A percentile compares a stretch with the other conserved stretches of the same genome.
Conservation (phyloP, 1,284 basidiomycete genomes). For the Gomphus bonarii region DNA sequence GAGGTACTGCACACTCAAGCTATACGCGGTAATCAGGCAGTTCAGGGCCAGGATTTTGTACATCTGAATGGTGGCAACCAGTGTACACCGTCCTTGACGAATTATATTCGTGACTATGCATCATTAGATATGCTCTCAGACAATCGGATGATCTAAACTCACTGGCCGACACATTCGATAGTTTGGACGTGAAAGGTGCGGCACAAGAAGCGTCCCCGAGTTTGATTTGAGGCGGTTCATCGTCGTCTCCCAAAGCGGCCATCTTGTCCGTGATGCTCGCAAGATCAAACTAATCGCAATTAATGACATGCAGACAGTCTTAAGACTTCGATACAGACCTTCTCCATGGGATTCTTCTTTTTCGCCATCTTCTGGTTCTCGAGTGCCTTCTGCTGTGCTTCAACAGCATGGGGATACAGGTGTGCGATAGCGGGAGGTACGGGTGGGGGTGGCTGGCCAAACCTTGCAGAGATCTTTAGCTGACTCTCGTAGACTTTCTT, state of each 20-base stretch:
- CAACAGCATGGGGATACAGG: constrained; percentile 81
- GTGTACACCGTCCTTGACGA: constrained; percentile 90
- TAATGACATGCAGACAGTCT: not conserved
- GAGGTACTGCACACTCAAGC: constrained; percentile 89
- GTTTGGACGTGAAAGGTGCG: constrained; percentile 92
- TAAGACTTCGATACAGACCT: constrained; percentile 36
- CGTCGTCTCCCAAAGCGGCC: constrained; percentile 86
- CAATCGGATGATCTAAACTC: constrained; percentile 23
- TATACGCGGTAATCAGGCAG: constrained; percentile 93
- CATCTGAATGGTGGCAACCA: constrained; percentile 97
- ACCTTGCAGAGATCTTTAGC: constrained; percentile 76
- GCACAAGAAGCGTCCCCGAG: constrained; percentile 94
- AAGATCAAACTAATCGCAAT: constrained; percentile 68
- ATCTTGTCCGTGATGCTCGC: constrained; percentile 81
- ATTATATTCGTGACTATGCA: constrained; percentile 83
- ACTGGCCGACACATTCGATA: constrained; percentile 90
- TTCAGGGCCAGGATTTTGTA: constrained; percentile 97
- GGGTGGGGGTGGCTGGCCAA: constrained; percentile 86
- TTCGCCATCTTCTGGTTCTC: constrained; percentile 53
- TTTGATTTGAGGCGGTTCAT: constrained; percentile 93
- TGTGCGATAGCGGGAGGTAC: constrained; percentile 79
- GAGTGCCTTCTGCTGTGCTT: constrained; percentile 73
- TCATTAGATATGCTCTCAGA: not conserved
- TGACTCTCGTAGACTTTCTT: constrained; percentile 97
- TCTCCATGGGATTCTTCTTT: constrained; percentile 82